These are phyloP conservation scores for Pistacia integerrima DNA, from an alignment of 345 rosid species.

Conservation along the genomic window DNA sequence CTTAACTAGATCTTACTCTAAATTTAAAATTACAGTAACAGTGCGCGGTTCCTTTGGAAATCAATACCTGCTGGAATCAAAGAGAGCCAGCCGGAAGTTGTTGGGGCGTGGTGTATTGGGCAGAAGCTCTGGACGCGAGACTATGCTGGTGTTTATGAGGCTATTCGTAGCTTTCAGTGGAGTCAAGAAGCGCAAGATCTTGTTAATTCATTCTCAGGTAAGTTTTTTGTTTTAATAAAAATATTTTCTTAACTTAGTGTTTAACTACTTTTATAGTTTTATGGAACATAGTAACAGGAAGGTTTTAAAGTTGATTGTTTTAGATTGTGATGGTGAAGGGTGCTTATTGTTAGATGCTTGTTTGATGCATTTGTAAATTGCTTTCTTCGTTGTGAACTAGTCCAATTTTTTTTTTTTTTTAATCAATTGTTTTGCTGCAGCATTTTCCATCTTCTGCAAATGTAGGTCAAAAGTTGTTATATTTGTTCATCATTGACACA, in stretches of 20 bases:
- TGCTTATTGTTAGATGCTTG: not conserved
- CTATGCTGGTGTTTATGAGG: slow-evolving; percentile 74
- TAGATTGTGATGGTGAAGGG: not conserved
- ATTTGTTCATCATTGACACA: too few species aligned
- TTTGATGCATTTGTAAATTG: not conserved
- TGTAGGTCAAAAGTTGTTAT: too few species aligned
- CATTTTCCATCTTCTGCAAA: not conserved
- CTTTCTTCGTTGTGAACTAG: too few species aligned
- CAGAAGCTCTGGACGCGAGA: slow-evolving; percentile 85
- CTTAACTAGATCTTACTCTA: too few species aligned
- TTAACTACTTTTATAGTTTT: not conserved
- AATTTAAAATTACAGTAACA: slow-evolving; percentile 49
- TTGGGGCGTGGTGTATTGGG: slow-evolving; percentile 79
- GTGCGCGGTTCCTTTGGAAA: slow-evolving; percentile 85
- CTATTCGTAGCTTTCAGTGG: slow-evolving; percentile 76
- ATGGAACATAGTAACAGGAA: not conserved
- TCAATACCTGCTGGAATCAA: slow-evolving; percentile 63
- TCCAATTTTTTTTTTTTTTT: not conserved
- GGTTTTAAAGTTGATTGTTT: not conserved
- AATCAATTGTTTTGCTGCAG: too few species aligned
- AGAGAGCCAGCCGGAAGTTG: slow-evolving; percentile 71
- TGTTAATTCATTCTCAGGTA: slow-evolving; percentile 73
- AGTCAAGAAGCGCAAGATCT: slow-evolving; percentile 59
- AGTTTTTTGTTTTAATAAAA: slow-evolving; percentile 10
- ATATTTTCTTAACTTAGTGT: not conserved